Base-by-base conservation (phyloP, 345 rosid species). In the Toxicodendron radicans region DNA sequence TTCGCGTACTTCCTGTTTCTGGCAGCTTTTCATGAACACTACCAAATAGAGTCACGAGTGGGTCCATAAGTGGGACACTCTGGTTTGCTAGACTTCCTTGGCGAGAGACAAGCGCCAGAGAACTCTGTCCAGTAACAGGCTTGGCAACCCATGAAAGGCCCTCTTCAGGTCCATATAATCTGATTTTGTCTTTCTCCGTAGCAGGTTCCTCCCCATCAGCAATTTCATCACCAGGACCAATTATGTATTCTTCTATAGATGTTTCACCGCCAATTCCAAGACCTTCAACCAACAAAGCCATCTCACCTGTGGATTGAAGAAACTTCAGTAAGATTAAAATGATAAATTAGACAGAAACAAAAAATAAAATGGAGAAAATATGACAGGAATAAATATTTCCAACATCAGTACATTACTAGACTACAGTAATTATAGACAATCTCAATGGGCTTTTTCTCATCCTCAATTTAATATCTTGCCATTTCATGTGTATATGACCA, bases 241-340 rank as follows among this genome's bases (percentile, higher is more conserved):
- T 89, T 61, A 91, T 86, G 69, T 91, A 94, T 80, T 93, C 99
- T 80, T 95, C 99, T 68, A 95, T 77, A 43, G 91, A 91, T 45
- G 88, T 87, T 68, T 95, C 99, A 49, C 95, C 98, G 30, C 99
- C 98, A 11, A 93, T 82, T 38, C 89, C 99, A 58, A 95, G 91
- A 68, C 99, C 99, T 84, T 95, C 98, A 68, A 90, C 93, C 59
- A 95, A 87, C 79, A 95, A 87, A 79, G 99, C 98, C 95, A 95
- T 79, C 92, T 93, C 99, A 77, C 97, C 99, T 95, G 87, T 58
- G 58, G 72, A 80, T 75, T 30, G 82, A 74, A 30, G 60, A 71
- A 62, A 68, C 59, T 30, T 68, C 38, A 77, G 78, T 60, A 73
- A 65, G 65, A 60, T 49, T 27, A 30, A 74, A 41, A 14, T 7